Percentiles rank a stretch among this genome's conserved stretches.
These are phyloP conservation scores for Zygoascus tannicola DNA, from an alignment of 805 yeast genomes.

Conservation along the genomic window DNA sequence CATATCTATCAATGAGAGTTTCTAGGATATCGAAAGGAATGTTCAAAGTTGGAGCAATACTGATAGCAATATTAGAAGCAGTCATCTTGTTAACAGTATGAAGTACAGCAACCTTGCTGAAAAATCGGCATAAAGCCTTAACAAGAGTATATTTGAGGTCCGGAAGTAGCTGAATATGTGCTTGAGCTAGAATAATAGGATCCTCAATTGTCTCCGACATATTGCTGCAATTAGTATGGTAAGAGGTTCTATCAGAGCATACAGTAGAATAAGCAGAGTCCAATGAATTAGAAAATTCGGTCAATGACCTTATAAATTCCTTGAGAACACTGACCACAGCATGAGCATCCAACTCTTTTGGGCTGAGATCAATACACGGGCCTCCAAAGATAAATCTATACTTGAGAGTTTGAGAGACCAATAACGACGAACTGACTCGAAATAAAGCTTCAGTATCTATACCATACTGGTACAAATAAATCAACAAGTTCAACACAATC, in stretches of 20 bases:
- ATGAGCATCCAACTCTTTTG: slow-evolving; percentile 22
- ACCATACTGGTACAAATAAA: slow-evolving; percentile 18
- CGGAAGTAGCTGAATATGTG: slow-evolving; percentile 12
- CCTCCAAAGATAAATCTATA: slow-evolving; percentile 17
- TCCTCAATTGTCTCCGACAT: not conserved
- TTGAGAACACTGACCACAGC: slow-evolving; percentile 26
- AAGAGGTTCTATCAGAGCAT: not conserved
- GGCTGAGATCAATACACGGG: slow-evolving; percentile 15
- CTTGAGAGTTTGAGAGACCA: slow-evolving; percentile 17
- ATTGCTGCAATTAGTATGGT: not conserved
- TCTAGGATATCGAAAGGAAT: slow-evolving; percentile 17
- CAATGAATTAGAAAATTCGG: slow-evolving; percentile 20
- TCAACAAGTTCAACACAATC: slow-evolving; percentile 13
- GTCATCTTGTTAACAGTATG: slow-evolving; percentile 22
- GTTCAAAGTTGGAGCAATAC: slow-evolving; percentile 26
- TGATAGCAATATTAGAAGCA: slow-evolving; percentile 21
- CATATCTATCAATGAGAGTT: slow-evolving; percentile 17
- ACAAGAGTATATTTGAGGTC: slow-evolving; percentile 18
- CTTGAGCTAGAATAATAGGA: slow-evolving; percentile 10
- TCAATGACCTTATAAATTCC: slow-evolving; percentile 22
- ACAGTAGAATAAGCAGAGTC: not conserved
- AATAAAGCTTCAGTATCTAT: slow-evolving; percentile 26
- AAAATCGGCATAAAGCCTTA: slow-evolving; percentile 21
- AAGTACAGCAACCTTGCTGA: slow-evolving; percentile 16
- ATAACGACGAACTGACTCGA: slow-evolving; percentile 23